phyloP scores from a whole-genome alignment of 768 basidiomycete species.

The Leccinum barrowsii region DNA sequence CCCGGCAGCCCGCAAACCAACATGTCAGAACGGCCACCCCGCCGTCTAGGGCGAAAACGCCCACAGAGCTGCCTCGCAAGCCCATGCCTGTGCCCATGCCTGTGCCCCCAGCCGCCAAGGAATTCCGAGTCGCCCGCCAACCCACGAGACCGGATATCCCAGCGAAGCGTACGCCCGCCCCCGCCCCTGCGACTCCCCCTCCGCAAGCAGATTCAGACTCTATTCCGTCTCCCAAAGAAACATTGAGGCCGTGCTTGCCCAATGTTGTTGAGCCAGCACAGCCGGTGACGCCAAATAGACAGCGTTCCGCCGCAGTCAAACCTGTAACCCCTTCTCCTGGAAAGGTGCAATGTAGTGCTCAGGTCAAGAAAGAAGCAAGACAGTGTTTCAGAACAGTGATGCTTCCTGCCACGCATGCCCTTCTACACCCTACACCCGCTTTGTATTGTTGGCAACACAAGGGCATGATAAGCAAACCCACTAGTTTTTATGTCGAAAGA shows the following conservation, averaged over 20 bases:
- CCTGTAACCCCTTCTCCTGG: constrained; percentile 16
- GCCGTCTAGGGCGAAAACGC: background rate
- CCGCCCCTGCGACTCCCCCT: constrained; percentile 16
- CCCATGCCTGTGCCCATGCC: constrained; percentile 32
- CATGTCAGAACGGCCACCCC: background rate
- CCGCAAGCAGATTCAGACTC: constrained; percentile 35
- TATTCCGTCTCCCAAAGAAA: constrained; percentile 12
- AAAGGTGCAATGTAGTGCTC: constrained; percentile 53
- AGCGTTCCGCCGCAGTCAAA: constrained; percentile 20
- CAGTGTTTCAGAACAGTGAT: constrained; percentile 62
- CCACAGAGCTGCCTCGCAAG: constrained; percentile 7
- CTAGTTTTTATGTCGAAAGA: constrained; percentile 56
- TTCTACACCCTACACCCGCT: constrained; percentile 26
- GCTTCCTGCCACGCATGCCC: constrained; percentile 27
- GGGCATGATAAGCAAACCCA: constrained; percentile 45
- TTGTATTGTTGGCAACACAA: constrained; percentile 66
- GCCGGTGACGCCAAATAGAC: constrained; percentile 15
- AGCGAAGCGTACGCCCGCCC: constrained; percentile 16
- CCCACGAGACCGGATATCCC: constrained; percentile 9
- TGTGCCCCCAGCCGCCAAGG: constrained; percentile 21
- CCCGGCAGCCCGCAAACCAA: constrained; percentile 8
- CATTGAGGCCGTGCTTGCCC: constrained; percentile 4
- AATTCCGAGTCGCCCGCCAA: constrained; percentile 22
- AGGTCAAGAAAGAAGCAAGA: constrained; percentile 56
- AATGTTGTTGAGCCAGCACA: constrained; percentile 10